phyloP scores from a whole-genome alignment of 2,329 filamentous ascomycete genomes.

The Talaromyces sp. region DNA sequence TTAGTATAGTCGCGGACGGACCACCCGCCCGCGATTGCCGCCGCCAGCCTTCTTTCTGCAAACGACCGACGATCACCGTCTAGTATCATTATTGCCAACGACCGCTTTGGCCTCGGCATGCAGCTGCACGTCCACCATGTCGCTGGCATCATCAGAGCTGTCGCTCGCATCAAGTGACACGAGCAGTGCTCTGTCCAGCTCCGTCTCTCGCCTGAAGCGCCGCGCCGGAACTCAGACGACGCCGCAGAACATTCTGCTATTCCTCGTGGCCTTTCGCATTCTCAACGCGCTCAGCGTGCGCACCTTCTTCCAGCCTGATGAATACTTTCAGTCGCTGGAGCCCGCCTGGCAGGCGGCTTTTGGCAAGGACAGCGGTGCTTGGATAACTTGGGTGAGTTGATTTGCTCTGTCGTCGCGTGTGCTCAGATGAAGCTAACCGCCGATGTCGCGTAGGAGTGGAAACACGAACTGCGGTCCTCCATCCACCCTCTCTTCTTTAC shows the following conservation, averaged over 20 bases:
- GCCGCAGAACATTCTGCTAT: constrained; percentile 26
- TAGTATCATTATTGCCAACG: neutral
- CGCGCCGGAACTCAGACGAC: constrained; percentile 5
- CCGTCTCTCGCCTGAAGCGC: constrained; percentile 4
- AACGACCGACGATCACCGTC: constrained; percentile 1
- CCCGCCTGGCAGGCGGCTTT: constrained; percentile 89
- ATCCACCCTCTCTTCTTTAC: constrained; percentile 87
- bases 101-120: constrained; percentile 9
- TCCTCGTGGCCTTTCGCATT: constrained; percentile 62
- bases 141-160: constrained; percentile 12
- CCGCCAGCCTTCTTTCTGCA: constrained; percentile 1
- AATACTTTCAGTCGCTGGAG: constrained; percentile 93
- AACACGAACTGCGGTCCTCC: constrained; percentile 77
- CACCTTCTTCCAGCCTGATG: constrained; percentile 97
- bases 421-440: constrained; percentile 9
- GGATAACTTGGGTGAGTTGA: constrained; percentile 83
- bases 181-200: neutral
- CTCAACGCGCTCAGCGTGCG: constrained; percentile 70
- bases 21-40: constrained; percentile 5
- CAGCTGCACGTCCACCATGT: constrained; percentile 12
- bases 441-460: constrained; percentile 73
- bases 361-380: constrained; percentile 69
- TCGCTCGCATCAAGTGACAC: constrained; percentile 12
- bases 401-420: neutral
- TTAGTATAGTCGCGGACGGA: neutral